Base-by-base conservation (phyloP, 345 rosid species). In the Salix koriyanagi region DNA sequence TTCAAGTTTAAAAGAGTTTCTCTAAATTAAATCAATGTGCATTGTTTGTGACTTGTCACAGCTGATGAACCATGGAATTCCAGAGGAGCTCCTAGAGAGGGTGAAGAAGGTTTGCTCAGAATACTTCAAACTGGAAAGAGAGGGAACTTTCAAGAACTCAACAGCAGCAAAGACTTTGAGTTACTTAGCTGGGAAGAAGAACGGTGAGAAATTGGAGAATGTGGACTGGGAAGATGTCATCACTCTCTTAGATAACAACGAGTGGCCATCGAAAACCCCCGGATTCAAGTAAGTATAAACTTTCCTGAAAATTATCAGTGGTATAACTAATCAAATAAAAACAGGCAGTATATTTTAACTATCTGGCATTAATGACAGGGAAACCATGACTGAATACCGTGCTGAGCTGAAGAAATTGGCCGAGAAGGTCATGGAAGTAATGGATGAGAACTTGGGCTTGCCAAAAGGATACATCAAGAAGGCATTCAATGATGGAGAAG, bases 191-290 rank as follows among this genome's bases (percentile, higher is more conserved):
- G 73, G 77, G 54, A 88, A 72, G 54, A 88, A 88, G 9, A 73
- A 70, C n/a, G 85, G 70, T 11, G 88, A 86, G 71, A 90, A 80
- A 68, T 58, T 92, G 79, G 98, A 91, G 70, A 79, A 65, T 79
- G 85, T 87, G 74, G 97, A 94, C 72, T 91, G 97, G 95, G 97
- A 94, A 78, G 98, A 94, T 79, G 95, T 85, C n/a, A 79, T 94
- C 85, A 85, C 82, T 77, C 91, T 94, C 80, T 62, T 75, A 1
- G 95, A 89, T 41, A 80, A 84, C 75, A 83, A 87, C 71, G 87
- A 91, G 44, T 94, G 98, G 97, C 90, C 94, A 19, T 75, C 83
- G 3, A 65, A 81, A 56, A 90, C 91, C 23, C 85, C 84, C 1
- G 90, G 85, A 58, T 89, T 92, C 90, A 88, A 83, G 97, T 94